Percentiles rank a stretch among this genome's conserved stretches.
Conservation (phyloP, 1,284 basidiomycete genomes). For the Taiwanofungus camphoratus region DNA sequence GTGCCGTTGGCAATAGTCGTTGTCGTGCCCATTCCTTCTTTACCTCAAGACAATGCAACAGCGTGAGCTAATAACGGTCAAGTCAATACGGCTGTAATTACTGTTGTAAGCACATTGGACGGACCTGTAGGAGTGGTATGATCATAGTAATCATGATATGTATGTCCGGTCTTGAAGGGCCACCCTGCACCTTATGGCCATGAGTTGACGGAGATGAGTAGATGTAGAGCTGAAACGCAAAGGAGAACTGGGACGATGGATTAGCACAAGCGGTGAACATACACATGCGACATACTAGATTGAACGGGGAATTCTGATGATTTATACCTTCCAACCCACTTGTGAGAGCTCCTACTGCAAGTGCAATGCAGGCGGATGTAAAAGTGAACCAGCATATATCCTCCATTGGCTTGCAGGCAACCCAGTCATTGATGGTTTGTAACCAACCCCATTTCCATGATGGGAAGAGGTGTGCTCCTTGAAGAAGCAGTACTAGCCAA, state of each 20-base stretch:
- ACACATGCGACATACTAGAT: slow-evolving; percentile 42
- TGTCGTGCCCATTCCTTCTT: slow-evolving; percentile 54
- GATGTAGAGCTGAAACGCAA: slow-evolving; percentile 66
- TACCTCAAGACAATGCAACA: slow-evolving; percentile 59
- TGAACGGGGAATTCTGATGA: slow-evolving; percentile 53
- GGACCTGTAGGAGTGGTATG: slow-evolving; percentile 63
- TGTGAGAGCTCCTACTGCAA: slow-evolving; percentile 59
- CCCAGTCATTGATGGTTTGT: slow-evolving; percentile 39
- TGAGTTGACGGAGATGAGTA: slow-evolving; percentile 63
- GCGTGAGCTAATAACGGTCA: slow-evolving; percentile 39
- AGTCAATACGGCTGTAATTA: too few relatives aligned
- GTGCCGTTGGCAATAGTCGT: slow-evolving; percentile 58
- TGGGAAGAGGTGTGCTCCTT: slow-evolving; percentile 42
- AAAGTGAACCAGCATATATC: slow-evolving; percentile 71
- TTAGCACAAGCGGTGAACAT: slow-evolving; percentile 1
- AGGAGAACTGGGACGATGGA: slow-evolving; percentile 50
- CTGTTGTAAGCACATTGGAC: slow-evolving; percentile 9
- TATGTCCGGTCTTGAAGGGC: slow-evolving; percentile 58
- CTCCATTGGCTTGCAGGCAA: slow-evolving; percentile 45
- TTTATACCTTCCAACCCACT: slow-evolving; percentile 61
- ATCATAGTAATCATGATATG: slow-evolving; percentile 63
- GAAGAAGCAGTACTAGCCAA: slow-evolving; percentile 53
- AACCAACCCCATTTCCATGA: slow-evolving; percentile 27
- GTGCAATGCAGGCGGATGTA: slow-evolving; percentile 54
- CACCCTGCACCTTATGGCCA: slow-evolving; percentile 33